Conservation (phyloP, 2,329 filamentous ascomycete genomes). For the Fusarium sambucinum region DNA sequence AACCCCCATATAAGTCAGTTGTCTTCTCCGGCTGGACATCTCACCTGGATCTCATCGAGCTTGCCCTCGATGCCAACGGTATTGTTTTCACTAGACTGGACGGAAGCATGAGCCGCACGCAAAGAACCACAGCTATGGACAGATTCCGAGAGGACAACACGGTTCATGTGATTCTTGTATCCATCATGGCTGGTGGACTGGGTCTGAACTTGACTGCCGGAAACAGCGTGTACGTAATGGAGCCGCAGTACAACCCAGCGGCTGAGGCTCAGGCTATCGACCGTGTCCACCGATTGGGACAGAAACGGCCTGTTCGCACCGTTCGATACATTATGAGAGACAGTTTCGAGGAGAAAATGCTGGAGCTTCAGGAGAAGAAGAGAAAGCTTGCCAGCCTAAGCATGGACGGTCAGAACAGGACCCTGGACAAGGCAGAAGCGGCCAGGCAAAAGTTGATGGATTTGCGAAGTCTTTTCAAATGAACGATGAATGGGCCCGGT, state of each 20-base stretch:
- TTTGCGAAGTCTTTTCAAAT: constrained; percentile 69
- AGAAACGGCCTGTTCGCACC: constrained; percentile 88
- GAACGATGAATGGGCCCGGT: constrained; percentile 36
- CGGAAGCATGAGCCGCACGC: constrained; percentile 83
- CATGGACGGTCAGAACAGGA: constrained; percentile 74
- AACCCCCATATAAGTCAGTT: constrained; percentile 89
- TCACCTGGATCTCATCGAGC: constrained; percentile 90
- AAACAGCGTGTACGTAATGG: constrained; percentile 94
- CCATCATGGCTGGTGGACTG: constrained; percentile 90
- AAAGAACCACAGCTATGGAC: constrained; percentile 81
- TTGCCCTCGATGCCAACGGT: constrained; percentile 75
- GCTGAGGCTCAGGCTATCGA: constrained; percentile 95
- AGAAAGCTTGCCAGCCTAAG: constrained; percentile 88
- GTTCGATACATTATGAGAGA: constrained; percentile 89
- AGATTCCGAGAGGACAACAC: constrained; percentile 78
- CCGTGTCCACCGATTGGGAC: constrained; percentile 89
- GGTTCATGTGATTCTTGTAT: constrained; percentile 87
- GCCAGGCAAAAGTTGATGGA: constrained; percentile 73
- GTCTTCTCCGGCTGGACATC: constrained; percentile 97
- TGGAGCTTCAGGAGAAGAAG: constrained; percentile 91
- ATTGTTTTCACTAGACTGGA: constrained; percentile 86
- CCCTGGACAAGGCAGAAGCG: constrained; percentile 63
- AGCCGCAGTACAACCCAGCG: constrained; percentile 96
- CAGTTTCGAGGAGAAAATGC: constrained; percentile 95
- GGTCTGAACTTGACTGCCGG: constrained; percentile 91